These are phyloP conservation scores for Podila verticillata DNA, from an alignment of 192 early-diverging fungal species.

Conservation along the genomic window DNA sequence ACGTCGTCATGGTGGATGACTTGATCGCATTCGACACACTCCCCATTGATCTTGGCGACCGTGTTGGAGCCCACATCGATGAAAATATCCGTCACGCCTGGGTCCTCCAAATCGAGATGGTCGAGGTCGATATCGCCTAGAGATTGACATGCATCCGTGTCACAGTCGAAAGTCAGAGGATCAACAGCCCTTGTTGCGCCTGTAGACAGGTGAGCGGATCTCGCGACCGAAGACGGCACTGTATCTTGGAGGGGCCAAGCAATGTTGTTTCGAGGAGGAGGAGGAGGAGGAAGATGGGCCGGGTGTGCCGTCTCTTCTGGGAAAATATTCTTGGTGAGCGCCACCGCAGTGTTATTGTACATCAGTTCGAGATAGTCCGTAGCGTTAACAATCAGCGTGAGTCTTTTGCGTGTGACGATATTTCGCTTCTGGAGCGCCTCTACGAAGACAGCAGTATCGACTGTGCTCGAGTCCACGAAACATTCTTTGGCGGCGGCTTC, in stretches of 20 bases:
- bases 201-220: too few species aligned
- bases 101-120: conserved; percentile 18
- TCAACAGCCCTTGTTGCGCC: neutral
- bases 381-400: neutral
- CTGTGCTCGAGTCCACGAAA: neutral
- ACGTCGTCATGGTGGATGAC: conserved; percentile 9
- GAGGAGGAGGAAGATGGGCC: neutral
- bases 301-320: neutral
- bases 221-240: too few species aligned
- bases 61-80: conserved; percentile 11
- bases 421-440: conserved; percentile 8
- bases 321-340: neutral
- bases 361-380: neutral
- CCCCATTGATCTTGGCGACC: conserved; percentile 4
- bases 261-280: neutral
- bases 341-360: neutral
- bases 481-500: neutral
- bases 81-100: conserved; percentile 2
- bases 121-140: neutral
- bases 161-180: conserved; percentile 8
- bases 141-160: conserved; percentile 4
- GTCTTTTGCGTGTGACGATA: neutral
- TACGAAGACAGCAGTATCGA: neutral
- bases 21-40: conserved; percentile 3
- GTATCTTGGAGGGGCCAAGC: neutral